Evolutionary conservation across 305 asterid genomes (phyloP).

Genomic region (Fraxinus albicans): DNA sequence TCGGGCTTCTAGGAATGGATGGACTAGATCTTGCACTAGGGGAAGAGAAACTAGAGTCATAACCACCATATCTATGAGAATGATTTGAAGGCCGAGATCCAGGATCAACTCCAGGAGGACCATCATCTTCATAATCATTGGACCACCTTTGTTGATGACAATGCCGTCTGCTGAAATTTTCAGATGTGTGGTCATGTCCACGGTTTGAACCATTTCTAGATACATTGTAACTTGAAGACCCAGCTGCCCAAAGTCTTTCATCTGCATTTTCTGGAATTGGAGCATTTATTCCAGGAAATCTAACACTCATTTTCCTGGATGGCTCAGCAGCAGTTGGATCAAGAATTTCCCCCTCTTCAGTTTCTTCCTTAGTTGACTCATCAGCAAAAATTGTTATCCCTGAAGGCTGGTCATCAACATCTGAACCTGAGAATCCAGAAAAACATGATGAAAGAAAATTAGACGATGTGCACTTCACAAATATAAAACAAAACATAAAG

Average conservation of each 20-base stretch:
- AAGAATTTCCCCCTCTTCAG: slow-evolving; percentile 81
- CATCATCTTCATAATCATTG: slow-evolving; percentile 48
- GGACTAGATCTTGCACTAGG: slow-evolving; percentile 40
- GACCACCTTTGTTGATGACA: slow-evolving; percentile 27
- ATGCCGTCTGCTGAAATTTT: slow-evolving; percentile 24
- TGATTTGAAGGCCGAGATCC: slow-evolving; percentile 50
- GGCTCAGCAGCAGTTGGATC: slow-evolving; percentile 38
- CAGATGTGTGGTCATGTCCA: slow-evolving; percentile 39
- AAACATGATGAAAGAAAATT: neutral
- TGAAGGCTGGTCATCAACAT: slow-evolving; percentile 73
- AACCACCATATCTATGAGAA: slow-evolving; percentile 44
- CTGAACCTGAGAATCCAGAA: slow-evolving; percentile 39
- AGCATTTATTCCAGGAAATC: slow-evolving; percentile 93
- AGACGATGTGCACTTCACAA: neutral
- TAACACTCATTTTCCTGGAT: slow-evolving; percentile 56
- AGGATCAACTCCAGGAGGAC: slow-evolving; percentile 82
- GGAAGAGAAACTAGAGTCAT: slow-evolving; percentile 39
- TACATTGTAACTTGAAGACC: slow-evolving; percentile 29
- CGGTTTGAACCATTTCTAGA: slow-evolving; percentile 49
- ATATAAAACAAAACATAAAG: neutral
- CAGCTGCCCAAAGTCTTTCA: slow-evolving; percentile 63
- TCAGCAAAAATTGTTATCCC: slow-evolving; percentile 92
- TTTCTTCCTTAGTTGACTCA: slow-evolving; percentile 49
- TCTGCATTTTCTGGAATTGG: slow-evolving; percentile 83
- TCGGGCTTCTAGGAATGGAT: slow-evolving; percentile 46